These are phyloP conservation scores for Eucalyptus paniculata DNA, from an alignment of 345 rosid genomes.

Conservation along the genomic window DNA sequence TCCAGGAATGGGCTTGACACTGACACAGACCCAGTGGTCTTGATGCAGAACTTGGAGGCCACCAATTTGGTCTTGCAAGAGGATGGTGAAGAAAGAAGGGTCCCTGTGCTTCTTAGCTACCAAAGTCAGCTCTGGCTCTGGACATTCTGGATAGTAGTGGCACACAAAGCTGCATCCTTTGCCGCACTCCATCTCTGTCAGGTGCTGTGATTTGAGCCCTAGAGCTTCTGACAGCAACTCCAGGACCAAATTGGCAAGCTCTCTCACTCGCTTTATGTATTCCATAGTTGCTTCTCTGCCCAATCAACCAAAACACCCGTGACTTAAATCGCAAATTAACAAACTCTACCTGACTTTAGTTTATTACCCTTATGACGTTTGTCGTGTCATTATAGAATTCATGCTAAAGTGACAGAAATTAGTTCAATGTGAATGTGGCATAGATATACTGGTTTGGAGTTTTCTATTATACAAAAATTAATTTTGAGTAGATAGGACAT, in stretches of 20 bases:
- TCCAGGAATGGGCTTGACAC: constrained; percentile 11
- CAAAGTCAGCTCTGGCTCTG: constrained; percentile 20
- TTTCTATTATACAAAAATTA: too few species aligned
- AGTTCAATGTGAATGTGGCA: accelerated
- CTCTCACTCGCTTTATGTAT: not conserved
- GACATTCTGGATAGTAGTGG: constrained; percentile 34
- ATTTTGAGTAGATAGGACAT: not conserved
- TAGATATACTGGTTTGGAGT: accelerated
- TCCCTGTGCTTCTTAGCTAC: constrained; percentile 16
- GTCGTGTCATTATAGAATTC: not conserved
- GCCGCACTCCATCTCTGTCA: constrained; percentile 8
- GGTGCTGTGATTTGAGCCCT: constrained; percentile 6
- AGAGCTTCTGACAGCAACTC: constrained; percentile 28
- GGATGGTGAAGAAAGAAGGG: constrained; percentile 18
- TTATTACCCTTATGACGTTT: not conserved
- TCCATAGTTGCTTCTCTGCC: not conserved
- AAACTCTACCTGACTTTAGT: not conserved
- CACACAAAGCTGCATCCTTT: constrained; percentile 1
- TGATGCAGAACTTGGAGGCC: constrained; percentile 35
- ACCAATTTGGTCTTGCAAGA: constrained; percentile 30
- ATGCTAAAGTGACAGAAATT: accelerated
- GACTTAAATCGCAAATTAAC: not conserved
- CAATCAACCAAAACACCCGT: not conserved
- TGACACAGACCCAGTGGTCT: constrained; percentile 17
- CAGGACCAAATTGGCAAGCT: not conserved